Evolutionary conservation across 2,329 filamentous ascomycete species (phyloP).

Genomic region (Amauroascus verrucosus): DNA sequence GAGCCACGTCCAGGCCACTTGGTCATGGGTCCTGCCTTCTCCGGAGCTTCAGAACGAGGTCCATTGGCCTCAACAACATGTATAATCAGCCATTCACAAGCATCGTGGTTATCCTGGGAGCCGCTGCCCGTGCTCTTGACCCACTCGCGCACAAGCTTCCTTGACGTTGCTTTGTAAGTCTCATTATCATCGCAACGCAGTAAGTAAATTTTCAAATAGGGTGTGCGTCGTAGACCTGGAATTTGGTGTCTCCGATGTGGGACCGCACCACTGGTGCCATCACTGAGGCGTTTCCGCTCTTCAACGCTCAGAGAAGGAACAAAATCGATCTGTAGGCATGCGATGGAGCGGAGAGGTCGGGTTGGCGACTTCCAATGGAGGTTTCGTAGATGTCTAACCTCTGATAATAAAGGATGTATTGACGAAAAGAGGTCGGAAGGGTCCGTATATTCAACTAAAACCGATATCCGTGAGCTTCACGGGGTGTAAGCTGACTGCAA

Average conservation of each 20-base stretch:
- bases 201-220: slow-evolving; percentile 83
- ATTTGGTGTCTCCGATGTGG: slow-evolving; percentile 77
- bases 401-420: slow-evolving; percentile 63
- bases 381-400: slow-evolving; percentile 75
- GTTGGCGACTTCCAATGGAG: slow-evolving; percentile 95
- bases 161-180: slow-evolving; percentile 69
- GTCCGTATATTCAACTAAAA: slow-evolving; percentile 85
- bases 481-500: background rate
- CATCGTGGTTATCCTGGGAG: slow-evolving; percentile 80
- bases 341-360: slow-evolving; percentile 83
- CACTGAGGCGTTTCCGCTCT: slow-evolving; percentile 30
- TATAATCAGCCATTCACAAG: slow-evolving; percentile 88
- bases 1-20: slow-evolving; percentile 70
- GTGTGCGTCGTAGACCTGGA: slow-evolving; percentile 79
- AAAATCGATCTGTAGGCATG: slow-evolving; percentile 82
- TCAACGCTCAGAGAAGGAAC: slow-evolving; percentile 49
- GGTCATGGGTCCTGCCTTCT: slow-evolving; percentile 55
- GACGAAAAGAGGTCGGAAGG: slow-evolving; percentile 79
- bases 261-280: slow-evolving; percentile 28
- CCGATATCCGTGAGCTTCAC: slow-evolving; percentile 4
- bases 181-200: slow-evolving; percentile 94
- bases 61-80: slow-evolving; percentile 91
- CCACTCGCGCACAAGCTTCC: slow-evolving; percentile 80
- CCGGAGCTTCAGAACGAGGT: slow-evolving; percentile 57
- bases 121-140: slow-evolving; percentile 61